Base-by-base conservation (phyloP, 2,329 filamentous ascomycete genomes). In the Xylariaceae sp. region DNA sequence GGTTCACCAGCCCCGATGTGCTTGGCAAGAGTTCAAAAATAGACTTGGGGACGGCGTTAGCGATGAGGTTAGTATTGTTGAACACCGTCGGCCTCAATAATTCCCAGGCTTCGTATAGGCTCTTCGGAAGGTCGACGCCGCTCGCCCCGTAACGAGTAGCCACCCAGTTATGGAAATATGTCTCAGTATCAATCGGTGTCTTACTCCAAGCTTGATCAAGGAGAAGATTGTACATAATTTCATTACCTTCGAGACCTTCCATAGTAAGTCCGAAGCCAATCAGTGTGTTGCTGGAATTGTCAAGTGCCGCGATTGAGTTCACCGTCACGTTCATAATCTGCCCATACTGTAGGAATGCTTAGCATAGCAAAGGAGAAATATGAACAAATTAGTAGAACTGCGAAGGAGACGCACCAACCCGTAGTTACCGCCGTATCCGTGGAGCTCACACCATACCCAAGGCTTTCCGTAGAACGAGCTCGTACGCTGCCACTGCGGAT, bases 191-290 rank as follows among this genome's bases (percentile, higher is more conserved):
- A 23, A 61, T 56, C 11, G 58, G 53, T 1, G 32, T 55, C n/a
- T 27, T 35, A 16, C 49, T 57, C 53, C 55, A 61, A 21, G 58
- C 58, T 36, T 61, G 58, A 11, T 59, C 58, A 15, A 61, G 58
- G 3, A 61, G 46, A 18, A 61, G 49, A 41, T 61, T 20, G 44
- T 61, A 61, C 52, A 61, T 61, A 16, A 61, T 59, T 44, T 61
- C 58, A 11, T 61, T 61, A 4, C 58, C 58, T 42, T 61, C 58
- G 3, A 59, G 53, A 20, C 58, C 58, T 50, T 61, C 58, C 3
- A 50, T 50, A 3, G 55, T 59, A 13, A 61, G 52, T 2, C 58
- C 58, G 18, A 59, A 59, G 27, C 58, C 58, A 21, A 59, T 46
- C 10, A 59, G n/a, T 2, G 21, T 53, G 4, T 49, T 26, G 26